Evolutionary conservation across 1,139 yeast genomes (phyloP).

Genomic region (Candida tropicalis): DNA sequence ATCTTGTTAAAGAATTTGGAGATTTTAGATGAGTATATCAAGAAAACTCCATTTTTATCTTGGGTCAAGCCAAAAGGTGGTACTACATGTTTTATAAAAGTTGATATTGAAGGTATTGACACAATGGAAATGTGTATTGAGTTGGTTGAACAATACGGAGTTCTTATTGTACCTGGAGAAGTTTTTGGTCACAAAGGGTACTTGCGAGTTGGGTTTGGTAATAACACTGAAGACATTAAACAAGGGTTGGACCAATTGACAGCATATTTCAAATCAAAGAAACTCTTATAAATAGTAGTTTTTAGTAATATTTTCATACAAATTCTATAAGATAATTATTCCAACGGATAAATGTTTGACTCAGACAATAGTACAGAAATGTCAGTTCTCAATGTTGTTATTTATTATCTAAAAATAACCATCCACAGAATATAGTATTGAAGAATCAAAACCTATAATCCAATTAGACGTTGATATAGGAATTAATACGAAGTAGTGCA

Average conservation of each 20-base stretch:
- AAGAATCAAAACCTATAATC: too few species aligned
- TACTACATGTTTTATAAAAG: constrained; percentile 47
- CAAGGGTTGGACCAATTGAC: constrained; percentile 22
- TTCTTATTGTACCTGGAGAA: constrained; percentile 56
- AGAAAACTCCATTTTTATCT: constrained; percentile 26
- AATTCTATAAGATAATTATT: too few species aligned
- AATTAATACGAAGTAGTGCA: too few species aligned
- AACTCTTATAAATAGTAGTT: too few species aligned
- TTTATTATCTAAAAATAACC: too few species aligned
- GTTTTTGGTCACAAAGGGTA: constrained; percentile 45
- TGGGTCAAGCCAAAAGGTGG: constrained; percentile 55
- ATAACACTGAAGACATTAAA: constrained; percentile 35
- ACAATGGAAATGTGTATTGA: constrained; percentile 38
- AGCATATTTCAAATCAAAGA: constrained; percentile 8
- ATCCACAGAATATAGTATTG: too few species aligned
- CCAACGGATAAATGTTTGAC: too few species aligned
- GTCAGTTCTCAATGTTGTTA: too few species aligned
- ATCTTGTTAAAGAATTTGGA: constrained; percentile 41
- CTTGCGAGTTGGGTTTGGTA: constrained; percentile 56
- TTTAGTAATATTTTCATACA: too few species aligned
- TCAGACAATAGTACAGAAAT: too few species aligned
- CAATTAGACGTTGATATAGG: too few species aligned
- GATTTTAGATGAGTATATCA: constrained; percentile 36
- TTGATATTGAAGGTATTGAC: constrained; percentile 27
- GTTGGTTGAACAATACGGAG: constrained; percentile 35